Conservation (phyloP, 306 rosid species). For the Fagus sylvatica region DNA sequence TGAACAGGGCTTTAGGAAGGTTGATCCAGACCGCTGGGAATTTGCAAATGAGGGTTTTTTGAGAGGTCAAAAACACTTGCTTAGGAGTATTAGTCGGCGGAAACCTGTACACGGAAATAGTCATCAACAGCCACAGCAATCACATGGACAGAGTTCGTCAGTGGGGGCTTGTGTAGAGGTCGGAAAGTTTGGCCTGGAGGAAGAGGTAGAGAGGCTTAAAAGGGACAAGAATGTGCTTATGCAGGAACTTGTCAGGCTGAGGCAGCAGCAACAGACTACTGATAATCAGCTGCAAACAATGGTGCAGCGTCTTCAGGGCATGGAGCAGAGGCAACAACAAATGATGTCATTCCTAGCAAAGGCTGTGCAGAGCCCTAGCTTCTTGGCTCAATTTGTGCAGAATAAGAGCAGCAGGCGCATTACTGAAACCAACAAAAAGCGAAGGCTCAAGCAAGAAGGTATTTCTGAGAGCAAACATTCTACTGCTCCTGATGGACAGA, state of each 20-base stretch:
- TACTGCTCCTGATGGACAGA: constrained; percentile 76
- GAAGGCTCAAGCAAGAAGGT: constrained; percentile 82
- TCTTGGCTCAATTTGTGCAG: constrained; percentile 91
- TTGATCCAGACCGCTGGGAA: constrained; percentile 99
- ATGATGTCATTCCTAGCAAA: constrained; percentile 99
- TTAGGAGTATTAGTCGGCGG: constrained; percentile 74
- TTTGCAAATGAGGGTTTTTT: constrained; percentile 95
- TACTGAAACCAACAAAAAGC: constrained; percentile 77
- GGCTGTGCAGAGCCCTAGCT: constrained; percentile 96
- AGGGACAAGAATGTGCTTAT: constrained; percentile 96
- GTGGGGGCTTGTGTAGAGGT: constrained; percentile 95
- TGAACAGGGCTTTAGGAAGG: constrained; percentile 91
- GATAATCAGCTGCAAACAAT: constrained; percentile 89
- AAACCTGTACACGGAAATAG: constrained; percentile 87
- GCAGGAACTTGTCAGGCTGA: constrained; percentile 96
- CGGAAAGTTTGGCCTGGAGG: constrained; percentile 96
- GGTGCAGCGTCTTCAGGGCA: constrained; percentile 95
- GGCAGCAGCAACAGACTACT: constrained; percentile 98
- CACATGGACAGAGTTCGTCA: constrained; percentile 75
- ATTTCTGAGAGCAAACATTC: constrained; percentile 48
- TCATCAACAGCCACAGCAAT: constrained; percentile 65
- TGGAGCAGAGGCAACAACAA: constrained; percentile 98
- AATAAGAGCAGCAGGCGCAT: constrained; percentile 82
- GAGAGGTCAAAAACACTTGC: constrained; percentile 94
- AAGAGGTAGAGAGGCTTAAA: constrained; percentile 95